Conservation (phyloP, 2,329 filamentous ascomycete genomes). For the Aspergillus quadricinctus region DNA sequence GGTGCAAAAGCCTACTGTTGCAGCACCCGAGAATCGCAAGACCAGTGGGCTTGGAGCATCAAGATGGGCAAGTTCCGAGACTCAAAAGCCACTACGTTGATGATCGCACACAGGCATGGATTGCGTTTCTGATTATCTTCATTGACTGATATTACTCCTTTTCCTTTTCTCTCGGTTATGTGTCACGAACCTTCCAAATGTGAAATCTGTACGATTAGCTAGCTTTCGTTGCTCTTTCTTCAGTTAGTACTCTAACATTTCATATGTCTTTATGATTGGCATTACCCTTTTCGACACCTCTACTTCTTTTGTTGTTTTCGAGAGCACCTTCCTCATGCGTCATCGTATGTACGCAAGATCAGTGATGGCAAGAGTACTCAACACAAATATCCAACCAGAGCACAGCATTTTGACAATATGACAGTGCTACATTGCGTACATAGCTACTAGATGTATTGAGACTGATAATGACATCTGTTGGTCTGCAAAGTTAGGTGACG, state of each 20-base stretch:
- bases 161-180: neutral
- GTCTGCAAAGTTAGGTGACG: neutral
- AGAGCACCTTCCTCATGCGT: neutral
- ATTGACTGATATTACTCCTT: neutral
- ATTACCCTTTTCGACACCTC: neutral
- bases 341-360: neutral
- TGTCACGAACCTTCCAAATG: neutral
- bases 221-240: neutral
- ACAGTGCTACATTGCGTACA: neutral
- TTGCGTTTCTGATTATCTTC: neutral
- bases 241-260: neutral
- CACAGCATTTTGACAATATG: neutral
- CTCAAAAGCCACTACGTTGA: neutral
- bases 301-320: neutral
- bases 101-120: neutral
- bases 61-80: conserved; percentile 3
- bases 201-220: neutral
- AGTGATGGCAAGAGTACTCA: neutral
- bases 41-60: conserved; percentile 7
- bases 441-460: neutral
- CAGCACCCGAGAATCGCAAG: neutral
- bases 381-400: neutral
- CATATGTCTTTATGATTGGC: neutral
- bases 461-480: neutral
- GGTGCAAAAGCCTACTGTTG: conserved; percentile 1